These are phyloP conservation scores for Plectosphaerella sp. DNA, from an alignment of 2,329 filamentous ascomycete genomes.

Conservation along the genomic window DNA sequence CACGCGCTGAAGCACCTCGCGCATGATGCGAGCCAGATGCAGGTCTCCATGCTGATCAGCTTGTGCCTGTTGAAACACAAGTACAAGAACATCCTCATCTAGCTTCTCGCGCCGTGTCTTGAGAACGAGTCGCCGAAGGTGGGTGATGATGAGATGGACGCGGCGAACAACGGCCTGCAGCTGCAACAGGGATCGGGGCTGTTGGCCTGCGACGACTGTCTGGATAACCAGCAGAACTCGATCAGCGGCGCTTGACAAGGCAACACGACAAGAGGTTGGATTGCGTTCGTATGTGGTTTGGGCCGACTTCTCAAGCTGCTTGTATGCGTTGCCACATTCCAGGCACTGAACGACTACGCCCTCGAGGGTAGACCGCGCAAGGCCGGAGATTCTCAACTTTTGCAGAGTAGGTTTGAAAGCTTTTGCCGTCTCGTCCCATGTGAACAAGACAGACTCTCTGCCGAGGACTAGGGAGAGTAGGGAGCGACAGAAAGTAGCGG, in stretches of 20 bases:
- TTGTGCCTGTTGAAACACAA: constrained; percentile 58
- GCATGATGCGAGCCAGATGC: constrained; percentile 59
- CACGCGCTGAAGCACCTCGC: constrained; percentile 60
- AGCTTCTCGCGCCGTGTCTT: constrained; percentile 37
- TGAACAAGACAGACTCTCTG: constrained; percentile 67
- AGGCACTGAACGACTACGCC: constrained; percentile 43
- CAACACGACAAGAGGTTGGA: constrained; percentile 42
- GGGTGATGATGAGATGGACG: constrained; percentile 41
- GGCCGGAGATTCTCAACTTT: constrained; percentile 50
- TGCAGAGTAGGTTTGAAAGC: constrained; percentile 47
- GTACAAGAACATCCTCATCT: constrained; percentile 60
- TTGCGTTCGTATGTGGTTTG: constrained; percentile 39
- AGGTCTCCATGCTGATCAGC: constrained; percentile 59
- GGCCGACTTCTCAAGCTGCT: constrained; percentile 41
- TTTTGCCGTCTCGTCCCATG: constrained; percentile 47
- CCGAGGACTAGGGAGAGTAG: constrained; percentile 66
- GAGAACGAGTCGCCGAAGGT: constrained; percentile 46
- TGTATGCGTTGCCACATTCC: constrained; percentile 41
- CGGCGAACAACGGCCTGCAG: constrained; percentile 46
- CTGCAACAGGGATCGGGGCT: constrained; percentile 44
- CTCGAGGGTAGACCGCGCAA: constrained; percentile 44
- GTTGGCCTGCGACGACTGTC: constrained; percentile 38
- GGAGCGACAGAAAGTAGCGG: constrained; percentile 47
- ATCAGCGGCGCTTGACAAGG: constrained; percentile 45
- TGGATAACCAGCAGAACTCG: constrained; percentile 45